phyloP scores from a whole-genome alignment of 305 asterid species.

The Euphrasia arctica region DNA sequence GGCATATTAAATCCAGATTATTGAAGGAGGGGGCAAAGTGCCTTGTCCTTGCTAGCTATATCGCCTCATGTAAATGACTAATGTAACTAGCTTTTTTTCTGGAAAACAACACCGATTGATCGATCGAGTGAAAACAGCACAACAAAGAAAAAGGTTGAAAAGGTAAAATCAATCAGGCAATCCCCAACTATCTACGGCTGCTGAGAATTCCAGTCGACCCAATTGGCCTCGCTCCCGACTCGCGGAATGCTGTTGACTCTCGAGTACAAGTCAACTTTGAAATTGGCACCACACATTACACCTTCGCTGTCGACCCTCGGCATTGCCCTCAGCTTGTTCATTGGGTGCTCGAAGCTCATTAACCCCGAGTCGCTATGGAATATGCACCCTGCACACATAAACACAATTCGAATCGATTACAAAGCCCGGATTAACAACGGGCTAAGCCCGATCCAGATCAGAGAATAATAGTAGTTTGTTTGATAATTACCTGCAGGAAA shows the following conservation, averaged over 20 bases:
- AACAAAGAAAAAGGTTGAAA: not conserved
- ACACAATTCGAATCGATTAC: not conserved
- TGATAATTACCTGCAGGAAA: constrained; percentile 64
- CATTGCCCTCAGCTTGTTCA: constrained; percentile 74
- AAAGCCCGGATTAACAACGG: not conserved
- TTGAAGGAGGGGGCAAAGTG: not conserved
- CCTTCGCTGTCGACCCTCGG: constrained; percentile 91
- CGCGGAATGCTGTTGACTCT: constrained; percentile 84
- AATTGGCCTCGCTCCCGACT: constrained; percentile 78
- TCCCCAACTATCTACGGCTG: not conserved
- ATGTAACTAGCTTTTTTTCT: too few relatives aligned
- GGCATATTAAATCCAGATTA: not conserved
- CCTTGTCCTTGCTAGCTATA: not conserved
- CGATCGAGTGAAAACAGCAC: not conserved
- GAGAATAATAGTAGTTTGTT: not conserved
- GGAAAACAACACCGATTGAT: not conserved
- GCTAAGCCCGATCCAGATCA: not conserved
- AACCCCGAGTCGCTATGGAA: constrained; percentile 75
- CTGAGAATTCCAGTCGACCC: constrained; percentile 54
- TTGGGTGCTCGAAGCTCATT: constrained; percentile 89
- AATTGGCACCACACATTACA: constrained; percentile 72
- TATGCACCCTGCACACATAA: constrained; percentile 55
- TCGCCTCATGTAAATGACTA: not conserved
- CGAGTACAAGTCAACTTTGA: constrained; percentile 63
- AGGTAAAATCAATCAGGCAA: not conserved